Evolutionary conservation across 345 rosid species (phyloP), one percentile per base, ranked within the genome.

Genomic region (Rhizophora mangle): DNA sequence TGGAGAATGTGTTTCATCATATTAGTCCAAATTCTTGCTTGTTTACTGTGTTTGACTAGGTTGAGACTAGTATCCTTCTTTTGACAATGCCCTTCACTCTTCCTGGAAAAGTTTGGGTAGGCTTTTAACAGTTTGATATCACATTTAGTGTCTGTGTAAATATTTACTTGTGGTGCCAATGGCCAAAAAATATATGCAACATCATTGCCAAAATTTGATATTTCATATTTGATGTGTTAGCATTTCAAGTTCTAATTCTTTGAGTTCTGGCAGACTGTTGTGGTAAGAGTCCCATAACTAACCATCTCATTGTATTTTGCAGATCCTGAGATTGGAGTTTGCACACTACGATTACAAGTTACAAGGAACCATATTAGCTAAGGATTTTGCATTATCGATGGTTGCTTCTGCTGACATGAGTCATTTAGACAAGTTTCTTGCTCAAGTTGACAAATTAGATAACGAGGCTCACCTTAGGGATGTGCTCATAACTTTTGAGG

Each of bases 361-460:
- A 66, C 83, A 78, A 66, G 87, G 86, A 71, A 84, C 85, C 60
- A 88, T 92, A 75, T 86, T 96, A 34, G 98, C 90, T 20, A 82
- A 86, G 78, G 99, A 95, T 87, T 95, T 95, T 73, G 98, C 98
- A 6, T 69, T 95, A 71, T 90, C 96, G 27, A 81, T 95, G 86
- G 98, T 95, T 74, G 97, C 99, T 79, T 85, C 99, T 53, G 99
- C 99, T 68, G 94, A 92, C 77, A 81, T 92, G 82, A 79, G 83
- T 56, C 88, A 89, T 79, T 70, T 92, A 73, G 61, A 82, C 71
- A 74, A 61, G 76, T 82, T 95, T 78, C 89, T 92, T 68, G 82
- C 83, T 80, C 87, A 85, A 71, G 99, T 84, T 66, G 91, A 92
- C 20, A 72, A 77, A 70, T 65, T 92, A 74, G 72, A 82, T 31